These are phyloP conservation scores for Camelina laxa DNA, from an alignment of 345 rosid species.

Conservation along the genomic window DNA sequence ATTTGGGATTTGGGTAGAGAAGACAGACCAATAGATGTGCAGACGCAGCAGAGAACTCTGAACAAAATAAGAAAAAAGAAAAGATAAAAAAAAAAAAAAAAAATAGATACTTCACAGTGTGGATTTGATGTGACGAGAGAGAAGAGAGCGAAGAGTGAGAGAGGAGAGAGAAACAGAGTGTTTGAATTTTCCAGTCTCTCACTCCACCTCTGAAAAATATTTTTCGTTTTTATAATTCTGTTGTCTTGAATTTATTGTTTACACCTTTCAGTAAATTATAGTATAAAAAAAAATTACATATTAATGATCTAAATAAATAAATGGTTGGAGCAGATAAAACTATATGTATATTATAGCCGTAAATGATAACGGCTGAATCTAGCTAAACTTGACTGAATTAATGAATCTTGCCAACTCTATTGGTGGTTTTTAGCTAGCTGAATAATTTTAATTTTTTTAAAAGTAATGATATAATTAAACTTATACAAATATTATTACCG, in stretches of 20 bases:
- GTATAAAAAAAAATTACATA: too few species aligned
- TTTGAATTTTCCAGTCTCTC: constrained; percentile 37
- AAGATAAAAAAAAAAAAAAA: background rate
- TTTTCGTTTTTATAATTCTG: background rate
- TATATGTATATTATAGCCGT: too few species aligned
- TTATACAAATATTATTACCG: too few species aligned
- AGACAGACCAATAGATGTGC: constrained; percentile 26
- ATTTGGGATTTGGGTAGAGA: constrained; percentile 26
- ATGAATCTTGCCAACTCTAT: too few species aligned
- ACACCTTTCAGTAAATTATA: constrained; percentile 17
- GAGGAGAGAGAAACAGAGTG: constrained; percentile 21
- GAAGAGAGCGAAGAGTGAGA: constrained; percentile 15
- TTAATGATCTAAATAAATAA: too few species aligned
- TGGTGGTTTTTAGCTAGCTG: too few species aligned
- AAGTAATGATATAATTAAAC: too few species aligned
- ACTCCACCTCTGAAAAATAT: constrained; percentile 34
- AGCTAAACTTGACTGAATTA: too few species aligned
- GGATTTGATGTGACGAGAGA: constrained; percentile 46
- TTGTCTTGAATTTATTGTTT: constrained; percentile 28
- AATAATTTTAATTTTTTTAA: too few species aligned
- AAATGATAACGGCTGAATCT: too few species aligned
- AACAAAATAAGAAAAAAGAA: background rate
- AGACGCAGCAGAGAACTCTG: constrained; percentile 27
- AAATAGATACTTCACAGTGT: constrained; percentile 30
- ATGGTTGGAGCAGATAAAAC: too few species aligned